Base-by-base conservation (phyloP, 164 flowering plant genomes). In the Nelumbo lutea region DNA sequence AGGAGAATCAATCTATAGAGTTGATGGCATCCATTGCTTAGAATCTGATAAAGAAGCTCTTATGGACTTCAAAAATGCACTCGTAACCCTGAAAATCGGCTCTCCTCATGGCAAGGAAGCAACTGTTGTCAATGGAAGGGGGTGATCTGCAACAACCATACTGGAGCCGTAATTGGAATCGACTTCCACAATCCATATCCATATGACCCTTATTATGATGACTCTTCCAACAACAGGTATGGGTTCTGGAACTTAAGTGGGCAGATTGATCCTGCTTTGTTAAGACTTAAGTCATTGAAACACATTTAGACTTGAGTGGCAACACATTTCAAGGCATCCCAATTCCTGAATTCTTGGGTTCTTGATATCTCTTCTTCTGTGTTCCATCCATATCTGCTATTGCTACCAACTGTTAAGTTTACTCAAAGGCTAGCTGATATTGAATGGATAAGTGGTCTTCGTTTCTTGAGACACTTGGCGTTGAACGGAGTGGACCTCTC, bases 281-380 rank as follows among this genome's bases (percentile, higher is more conserved):
- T 48, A 41, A 67, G 69, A 41, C 80, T 79, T 13, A 50, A 65
- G 55, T 68, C 75, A 13, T 68, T 80, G 62, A 67, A 55, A 58
- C 27, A 64, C 27, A 64, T 47, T 42, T 80, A 41, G 83, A 80
- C 69, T 70, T 77, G 69, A 77, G 83, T 59, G 11, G 55, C 39
- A 80, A 77, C 51, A 42, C 72, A 64, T 80, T 80, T 65, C 59
- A 61, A 6, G 63, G 15, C n/a, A 75, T 68, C 43, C 68, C 69
- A 48, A 61, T 80, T 65, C 83, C 83, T 56, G 71, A 67, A 15
- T 77, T 80, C 62, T 48, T 80, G 0, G 76, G 78, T 50, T 77
- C 80, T 42, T 70, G 27, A 27, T 27, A 27, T 80, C 69, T 46
- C 71, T 50, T 74, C 76, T 62, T 70, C 68, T 52, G 15, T 45